These are phyloP conservation scores for Oryza glaberrima DNA, from an alignment of 176 grass and related monocot genomes.

Conservation along the genomic window DNA sequence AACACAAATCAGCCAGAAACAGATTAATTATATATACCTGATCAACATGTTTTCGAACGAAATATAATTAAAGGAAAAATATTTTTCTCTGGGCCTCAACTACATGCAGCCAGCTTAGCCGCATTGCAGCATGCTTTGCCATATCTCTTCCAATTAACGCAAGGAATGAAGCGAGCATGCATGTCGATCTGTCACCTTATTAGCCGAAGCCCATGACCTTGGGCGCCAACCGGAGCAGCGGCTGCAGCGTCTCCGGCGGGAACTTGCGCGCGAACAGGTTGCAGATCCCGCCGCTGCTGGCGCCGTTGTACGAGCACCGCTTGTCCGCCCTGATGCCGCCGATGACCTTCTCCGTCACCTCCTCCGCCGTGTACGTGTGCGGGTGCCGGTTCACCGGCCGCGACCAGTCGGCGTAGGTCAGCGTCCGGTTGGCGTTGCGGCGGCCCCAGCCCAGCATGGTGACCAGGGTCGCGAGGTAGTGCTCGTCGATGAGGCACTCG, in stretches of 20 bases:
- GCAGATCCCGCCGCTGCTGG: constrained; percentile 48
- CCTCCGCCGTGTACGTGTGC: constrained; percentile 37
- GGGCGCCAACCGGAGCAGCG: constrained; percentile 57
- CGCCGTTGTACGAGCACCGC: constrained; percentile 52
- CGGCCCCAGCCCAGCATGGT: constrained; percentile 42
- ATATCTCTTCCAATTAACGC: not conserved
- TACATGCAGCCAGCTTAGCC: too few relatives aligned
- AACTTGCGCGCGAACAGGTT: constrained; percentile 77
- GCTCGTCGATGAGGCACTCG: constrained; percentile 66
- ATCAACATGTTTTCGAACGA: too few relatives aligned
- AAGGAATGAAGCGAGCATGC: not conserved
- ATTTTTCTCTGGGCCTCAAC: too few relatives aligned
- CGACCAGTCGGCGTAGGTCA: constrained; percentile 78
- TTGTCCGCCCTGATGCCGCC: constrained; percentile 48
- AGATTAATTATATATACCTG: too few relatives aligned
- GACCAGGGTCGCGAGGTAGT: constrained; percentile 69
- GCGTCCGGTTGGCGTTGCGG: constrained; percentile 57
- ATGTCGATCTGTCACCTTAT: not conserved
- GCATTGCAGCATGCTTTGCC: too few relatives aligned
- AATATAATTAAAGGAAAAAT: too few relatives aligned
- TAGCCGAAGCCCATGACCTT: constrained; percentile 57
- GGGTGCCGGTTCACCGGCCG: constrained; percentile 63
- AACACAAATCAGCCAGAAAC: too few relatives aligned
- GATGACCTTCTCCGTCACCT: constrained; percentile 46
- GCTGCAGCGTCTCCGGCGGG: constrained; percentile 52